Conservation (phyloP, 2,329 filamentous ascomycete genomes). For the Fusarium coffeatum region DNA sequence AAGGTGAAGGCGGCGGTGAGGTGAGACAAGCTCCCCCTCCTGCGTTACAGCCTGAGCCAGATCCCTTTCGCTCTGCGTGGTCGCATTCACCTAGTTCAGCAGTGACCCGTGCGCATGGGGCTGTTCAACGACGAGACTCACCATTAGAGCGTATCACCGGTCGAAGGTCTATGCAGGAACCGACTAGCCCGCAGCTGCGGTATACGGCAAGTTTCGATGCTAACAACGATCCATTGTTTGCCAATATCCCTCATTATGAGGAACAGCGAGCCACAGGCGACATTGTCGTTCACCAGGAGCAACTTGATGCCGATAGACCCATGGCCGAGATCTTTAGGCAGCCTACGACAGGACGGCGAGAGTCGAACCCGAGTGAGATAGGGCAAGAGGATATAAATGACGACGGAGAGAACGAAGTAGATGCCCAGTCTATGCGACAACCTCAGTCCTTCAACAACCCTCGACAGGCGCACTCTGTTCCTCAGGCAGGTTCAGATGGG, state of each 20-base stretch:
- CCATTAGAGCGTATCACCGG: background rate
- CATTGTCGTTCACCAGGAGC: slow-evolving; percentile 21
- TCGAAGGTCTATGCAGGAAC: background rate
- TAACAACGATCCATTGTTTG: slow-evolving; percentile 29
- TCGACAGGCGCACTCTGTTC: background rate
- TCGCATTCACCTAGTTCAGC: slow-evolving; percentile 8
- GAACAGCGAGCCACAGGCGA: slow-evolving; percentile 21
- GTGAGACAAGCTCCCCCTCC: background rate
- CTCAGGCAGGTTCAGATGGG: background rate
- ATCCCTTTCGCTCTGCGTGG: slow-evolving; percentile 13
- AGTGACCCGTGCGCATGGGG: background rate
- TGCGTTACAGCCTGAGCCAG: background rate
- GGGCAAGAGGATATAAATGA: background rate
- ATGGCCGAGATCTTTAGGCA: background rate
- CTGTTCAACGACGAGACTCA: background rate
- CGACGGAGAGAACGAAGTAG: background rate
- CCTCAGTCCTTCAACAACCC: slow-evolving; percentile 3
- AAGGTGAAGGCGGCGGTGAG: background rate
- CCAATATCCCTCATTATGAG: slow-evolving; percentile 23
- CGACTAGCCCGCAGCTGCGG: background rate
- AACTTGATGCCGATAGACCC: background rate
- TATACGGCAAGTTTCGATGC: slow-evolving; percentile 30
- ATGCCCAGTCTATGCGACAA: background rate
- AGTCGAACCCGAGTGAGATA: background rate
- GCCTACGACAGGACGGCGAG: background rate